Percentiles rank a stretch among this genome's conserved stretches.
Evolutionary conservation across 495 filamentous ascomycete species (phyloP).

Genomic region (Bacidia gigantensis): DNA sequence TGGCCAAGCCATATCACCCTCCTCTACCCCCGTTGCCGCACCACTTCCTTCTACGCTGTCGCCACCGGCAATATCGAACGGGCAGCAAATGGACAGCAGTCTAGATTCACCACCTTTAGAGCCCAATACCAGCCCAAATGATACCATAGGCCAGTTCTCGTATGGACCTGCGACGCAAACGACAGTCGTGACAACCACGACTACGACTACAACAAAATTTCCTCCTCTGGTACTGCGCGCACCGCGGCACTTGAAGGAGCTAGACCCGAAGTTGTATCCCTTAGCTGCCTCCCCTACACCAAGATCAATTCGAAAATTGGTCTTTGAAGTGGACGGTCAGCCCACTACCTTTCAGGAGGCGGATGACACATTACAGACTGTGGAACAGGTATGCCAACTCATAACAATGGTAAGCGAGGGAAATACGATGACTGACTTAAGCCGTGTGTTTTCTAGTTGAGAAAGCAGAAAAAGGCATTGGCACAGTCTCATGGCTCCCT

Average conservation of each 20-base stretch:
- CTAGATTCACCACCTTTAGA: conserved; percentile 14
- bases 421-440: too few species aligned
- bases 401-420: too few species aligned
- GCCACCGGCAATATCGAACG: background rate
- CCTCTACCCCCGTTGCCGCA: background rate
- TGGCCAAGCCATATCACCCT: background rate
- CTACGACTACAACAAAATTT: conserved; percentile 79
- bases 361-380: conserved; percentile 39
- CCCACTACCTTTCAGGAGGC: conserved; percentile 55
- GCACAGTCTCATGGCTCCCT: conserved; percentile 42
- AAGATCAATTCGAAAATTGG: conserved; percentile 53
- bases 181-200: conserved; percentile 82
- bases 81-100: conserved; percentile 2
- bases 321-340: conserved; percentile 54
- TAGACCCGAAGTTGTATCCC: conserved; percentile 83
- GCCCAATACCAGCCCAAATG: conserved; percentile 19
- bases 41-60: background rate
- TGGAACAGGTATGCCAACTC: conserved; percentile 49
- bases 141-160: conserved; percentile 47
- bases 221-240: conserved; percentile 69
- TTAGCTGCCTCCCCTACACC: conserved; percentile 73
- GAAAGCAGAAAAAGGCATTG: conserved; percentile 36
- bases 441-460: conserved; percentile 24
- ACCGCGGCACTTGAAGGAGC: conserved; percentile 54
- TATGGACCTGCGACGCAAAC: conserved; percentile 61